Conservation (phyloP, 2,329 filamentous ascomycete species). For the Aureobasidium vineae region DNA sequence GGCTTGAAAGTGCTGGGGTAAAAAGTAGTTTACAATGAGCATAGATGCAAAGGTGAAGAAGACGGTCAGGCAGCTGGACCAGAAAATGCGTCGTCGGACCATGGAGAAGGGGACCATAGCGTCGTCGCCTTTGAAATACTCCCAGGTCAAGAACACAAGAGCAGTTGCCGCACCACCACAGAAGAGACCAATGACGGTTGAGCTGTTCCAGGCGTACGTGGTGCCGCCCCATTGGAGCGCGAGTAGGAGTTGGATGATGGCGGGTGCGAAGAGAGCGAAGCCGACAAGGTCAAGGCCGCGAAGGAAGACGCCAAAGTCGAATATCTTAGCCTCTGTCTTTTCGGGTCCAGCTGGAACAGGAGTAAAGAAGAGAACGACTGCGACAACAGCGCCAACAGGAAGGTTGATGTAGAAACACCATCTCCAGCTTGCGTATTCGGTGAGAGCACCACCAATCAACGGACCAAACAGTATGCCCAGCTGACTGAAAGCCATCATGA, state of each 20-base stretch:
- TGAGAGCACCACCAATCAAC: constrained; percentile 40
- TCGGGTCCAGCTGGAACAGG: constrained; percentile 36
- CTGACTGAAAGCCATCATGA: constrained; percentile 41
- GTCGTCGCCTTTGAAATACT: constrained; percentile 27
- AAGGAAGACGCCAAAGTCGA: constrained; percentile 44
- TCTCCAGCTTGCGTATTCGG: constrained; percentile 45
- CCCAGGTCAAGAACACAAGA: constrained; percentile 24
- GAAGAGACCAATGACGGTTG: constrained; percentile 29
- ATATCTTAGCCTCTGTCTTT: constrained; percentile 34
- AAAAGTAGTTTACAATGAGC: constrained; percentile 30
- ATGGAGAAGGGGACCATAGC: constrained; percentile 34
- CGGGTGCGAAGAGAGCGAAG: constrained; percentile 43
- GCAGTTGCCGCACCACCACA: neutral
- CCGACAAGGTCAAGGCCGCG: constrained; percentile 50
- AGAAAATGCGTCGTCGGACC: constrained; percentile 37
- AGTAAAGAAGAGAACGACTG: constrained; percentile 38
- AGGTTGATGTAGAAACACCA: constrained; percentile 32
- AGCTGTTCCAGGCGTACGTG: constrained; percentile 38
- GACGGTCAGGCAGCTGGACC: constrained; percentile 17
- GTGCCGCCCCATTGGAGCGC: constrained; percentile 50
- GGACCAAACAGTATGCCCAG: constrained; percentile 45
- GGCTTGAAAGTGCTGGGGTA: constrained; percentile 37
- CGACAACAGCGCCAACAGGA: constrained; percentile 44
- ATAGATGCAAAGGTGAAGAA: constrained; percentile 35
- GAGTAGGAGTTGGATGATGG: constrained; percentile 43